A percentile compares a stretch with the other conserved stretches of the same genome.
Evolutionary conservation across 768 basidiomycete genomes (phyloP).

Genomic region (Hebeloma cylindrosporum): DNA sequence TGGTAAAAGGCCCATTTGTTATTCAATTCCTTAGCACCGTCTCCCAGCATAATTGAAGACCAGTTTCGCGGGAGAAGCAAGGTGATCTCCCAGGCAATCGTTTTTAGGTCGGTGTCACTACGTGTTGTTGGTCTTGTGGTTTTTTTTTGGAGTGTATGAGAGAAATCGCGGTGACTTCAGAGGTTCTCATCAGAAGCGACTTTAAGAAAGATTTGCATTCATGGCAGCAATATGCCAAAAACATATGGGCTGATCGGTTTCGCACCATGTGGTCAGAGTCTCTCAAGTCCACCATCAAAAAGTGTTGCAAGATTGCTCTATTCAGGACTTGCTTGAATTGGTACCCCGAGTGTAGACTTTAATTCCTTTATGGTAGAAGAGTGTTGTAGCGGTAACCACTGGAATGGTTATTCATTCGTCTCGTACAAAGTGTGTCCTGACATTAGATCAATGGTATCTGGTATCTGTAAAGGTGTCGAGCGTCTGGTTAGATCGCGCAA

Average conservation of each 20-base stretch:
- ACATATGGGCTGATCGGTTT: constrained; percentile 9
- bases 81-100: neutral
- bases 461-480: no score
- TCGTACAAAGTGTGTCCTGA: no score
- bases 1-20: neutral
- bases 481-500: no score
- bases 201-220: constrained; percentile 9
- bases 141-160: constrained; percentile 5
- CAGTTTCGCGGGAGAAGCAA: constrained; percentile 19
- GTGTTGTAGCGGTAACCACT: no score
- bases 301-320: neutral
- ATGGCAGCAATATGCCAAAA: constrained; percentile 14
- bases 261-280: constrained; percentile 10
- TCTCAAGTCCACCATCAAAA: constrained; percentile 10
- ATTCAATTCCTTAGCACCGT: constrained; percentile 1
- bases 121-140: constrained; percentile 5
- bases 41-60: constrained; percentile 4
- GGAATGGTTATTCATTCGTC: no score
- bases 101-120: neutral
- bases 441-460: no score
- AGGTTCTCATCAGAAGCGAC: constrained; percentile 15
- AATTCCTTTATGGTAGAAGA: neutral
- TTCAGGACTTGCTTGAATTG: constrained; percentile 5
- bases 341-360: neutral
- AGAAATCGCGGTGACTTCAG: constrained; percentile 12